Percentiles rank a stretch among this genome's conserved stretches.
Conservation (phyloP, 2,329 filamentous ascomycete genomes). For the Thielaviopsis musarum region DNA sequence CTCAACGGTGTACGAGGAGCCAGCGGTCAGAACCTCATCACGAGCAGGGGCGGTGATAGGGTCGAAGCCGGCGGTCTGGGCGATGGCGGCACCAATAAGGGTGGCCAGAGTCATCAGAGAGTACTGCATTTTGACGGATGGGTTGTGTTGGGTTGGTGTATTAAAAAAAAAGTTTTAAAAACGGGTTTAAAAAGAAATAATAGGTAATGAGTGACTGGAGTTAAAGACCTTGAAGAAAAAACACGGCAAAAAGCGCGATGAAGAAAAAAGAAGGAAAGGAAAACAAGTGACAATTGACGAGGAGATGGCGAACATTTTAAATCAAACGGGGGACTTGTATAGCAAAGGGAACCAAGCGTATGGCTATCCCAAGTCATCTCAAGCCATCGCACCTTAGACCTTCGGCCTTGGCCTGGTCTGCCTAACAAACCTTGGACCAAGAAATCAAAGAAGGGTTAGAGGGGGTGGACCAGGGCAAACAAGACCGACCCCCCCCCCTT, state of each 20-base stretch:
- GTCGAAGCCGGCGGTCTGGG: constrained; percentile 40
- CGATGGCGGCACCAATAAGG: constrained; percentile 33
- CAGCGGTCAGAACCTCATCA: constrained; percentile 29
- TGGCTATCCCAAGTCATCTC: background rate
- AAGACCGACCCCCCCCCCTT: too few species aligned
- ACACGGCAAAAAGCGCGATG: constrained; percentile 8
- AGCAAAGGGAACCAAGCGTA: background rate
- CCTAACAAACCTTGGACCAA: too few species aligned
- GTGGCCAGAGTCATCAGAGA: constrained; percentile 26
- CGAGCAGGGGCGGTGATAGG: constrained; percentile 30
- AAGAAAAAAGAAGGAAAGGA: constrained; percentile 3
- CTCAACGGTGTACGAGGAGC: constrained; percentile 30
- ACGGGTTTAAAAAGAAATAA: background rate
- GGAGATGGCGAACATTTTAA: constrained; percentile 10
- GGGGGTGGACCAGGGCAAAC: too few species aligned
- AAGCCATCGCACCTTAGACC: background rate
- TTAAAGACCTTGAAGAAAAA: background rate
- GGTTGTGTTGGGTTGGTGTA: constrained; percentile 1
- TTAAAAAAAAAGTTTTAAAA: background rate
- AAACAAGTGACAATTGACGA: background rate
- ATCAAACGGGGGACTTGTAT: background rate
- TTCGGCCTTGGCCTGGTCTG: too few species aligned
- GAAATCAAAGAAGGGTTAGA: too few species aligned
- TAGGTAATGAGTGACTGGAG: constrained; percentile 9
- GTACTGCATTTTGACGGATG: constrained; percentile 36